Evolutionary conservation across 2,329 filamentous ascomycete genomes (phyloP), one percentile per base, ranked within the genome.

Genomic region (Scedosporium apiospermum): DNA sequence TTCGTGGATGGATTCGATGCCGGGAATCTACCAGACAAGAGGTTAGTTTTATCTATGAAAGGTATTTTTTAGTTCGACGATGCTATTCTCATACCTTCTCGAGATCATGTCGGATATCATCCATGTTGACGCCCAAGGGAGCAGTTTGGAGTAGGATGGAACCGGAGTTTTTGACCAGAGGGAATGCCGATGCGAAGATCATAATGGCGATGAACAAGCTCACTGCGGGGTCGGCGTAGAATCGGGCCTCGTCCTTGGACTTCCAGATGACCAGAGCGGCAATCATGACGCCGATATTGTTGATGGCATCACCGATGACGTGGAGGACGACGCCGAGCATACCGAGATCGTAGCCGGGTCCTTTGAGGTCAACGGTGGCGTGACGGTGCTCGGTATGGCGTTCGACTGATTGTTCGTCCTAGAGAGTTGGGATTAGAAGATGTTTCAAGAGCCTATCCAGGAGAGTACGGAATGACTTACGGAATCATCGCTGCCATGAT

Each of bases 241-340:
- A 90, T 41, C 87, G 79, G 3, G 72, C 77, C 1, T 82, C 76
- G 34, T 81, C 84, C 34, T 79, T 70, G 0, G 81, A 77, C 63
- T 86, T 77, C 88, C 88, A 91, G 70, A 92, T 88, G 38, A 90
- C 78, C 2, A 87, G 68, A 0, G 87, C 88, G 0, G 88, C 82
- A 42, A 87, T 76, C 58, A 91, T 90, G 64, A 93, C 88, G 9
- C 88, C 88, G 10, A 91, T 72, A 67, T 93, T 93, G 74, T 91
- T 92, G 65, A 88, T 78, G 4, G 88, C 87, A 68, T 93, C 89
- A 38, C 88, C 86, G 2, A 89, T 68, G 27, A 92, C 82, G 68
- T 93, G 89, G 14, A 90, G 73, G 10, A 92, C 69, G 1, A 90
- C 88, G 1, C 86, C 88, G 65, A 89, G 75, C 78, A 90, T 87